Evolutionary conservation across 164 flowering plant species (phyloP), one percentile per base, ranked within the genome.

Genomic region (Vitis rotundifolia): DNA sequence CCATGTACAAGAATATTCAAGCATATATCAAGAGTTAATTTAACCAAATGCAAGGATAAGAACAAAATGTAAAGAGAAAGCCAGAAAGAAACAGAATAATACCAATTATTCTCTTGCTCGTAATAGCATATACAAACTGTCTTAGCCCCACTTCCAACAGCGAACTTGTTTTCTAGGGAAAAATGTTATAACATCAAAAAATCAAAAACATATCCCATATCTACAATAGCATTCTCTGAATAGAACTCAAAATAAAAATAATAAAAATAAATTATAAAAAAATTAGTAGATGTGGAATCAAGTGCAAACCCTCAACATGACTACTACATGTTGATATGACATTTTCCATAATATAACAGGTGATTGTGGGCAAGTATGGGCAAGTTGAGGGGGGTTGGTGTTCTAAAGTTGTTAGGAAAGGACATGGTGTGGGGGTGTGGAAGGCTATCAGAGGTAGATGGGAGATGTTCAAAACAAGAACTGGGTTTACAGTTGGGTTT

Each of bases 121-220:
- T 95, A 95, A 86, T 95, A 95, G 84, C 99, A 95, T 70, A 95
- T 81, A 77, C 98, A 95, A 79, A 95, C 98, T 78, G 98, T 88
- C 85, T 95, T 95, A 28, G 98, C 98, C 60, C 99, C 99, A 86
- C 99, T 95, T 77, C 99, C 99, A 75, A 95, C 98, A 67, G 99
- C 99, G 77, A 95, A 95, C 82, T 95, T 95, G 87, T 95, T 95
- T 81, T 93, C 99, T 95, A 86, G 61, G 68, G 58, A 49, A 49
- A 44, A 22, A 55, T 14, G 12, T 50, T 2, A 53, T 12, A 8
- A 16, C 14, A 15, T 11, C 12, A 49, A 18, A 52, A 4, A 31
- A 61, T 2, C 11, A 22, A 47, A 12, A 26, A 8, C 50, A 16
- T 8, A 56, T 16, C 18, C 14, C 26, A 22, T 22, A 22, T 22